phyloP scores from a whole-genome alignment of 2,329 filamentous ascomycete genomes.

The Trichoderma asperellum region DNA sequence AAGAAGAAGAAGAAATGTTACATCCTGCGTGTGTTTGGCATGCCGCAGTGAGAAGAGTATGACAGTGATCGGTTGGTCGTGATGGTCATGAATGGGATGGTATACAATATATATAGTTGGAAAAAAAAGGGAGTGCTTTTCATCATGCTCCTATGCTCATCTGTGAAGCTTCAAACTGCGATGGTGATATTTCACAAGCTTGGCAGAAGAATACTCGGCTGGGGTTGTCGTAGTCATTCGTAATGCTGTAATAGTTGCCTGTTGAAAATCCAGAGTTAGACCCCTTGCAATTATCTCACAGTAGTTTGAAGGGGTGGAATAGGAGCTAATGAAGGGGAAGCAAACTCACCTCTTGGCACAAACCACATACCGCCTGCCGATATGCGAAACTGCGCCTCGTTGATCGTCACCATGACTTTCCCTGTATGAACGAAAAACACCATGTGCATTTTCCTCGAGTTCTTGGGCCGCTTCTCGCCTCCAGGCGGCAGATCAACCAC shows the following conservation, averaged over 20 bases:
- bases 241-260: slow-evolving; percentile 95
- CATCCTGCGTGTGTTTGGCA: neutral
- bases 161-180: slow-evolving; percentile 23
- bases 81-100: neutral
- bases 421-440: slow-evolving; percentile 89
- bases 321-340: too few species aligned
- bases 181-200: slow-evolving; percentile 64
- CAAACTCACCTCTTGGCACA: slow-evolving; percentile 82
- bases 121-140: neutral
- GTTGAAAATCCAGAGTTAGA: neutral
- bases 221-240: slow-evolving; percentile 72
- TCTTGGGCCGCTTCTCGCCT: slow-evolving; percentile 85
- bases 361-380: slow-evolving; percentile 90
- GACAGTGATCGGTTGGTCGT: neutral
- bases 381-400: slow-evolving; percentile 77
- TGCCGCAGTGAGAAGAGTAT: neutral
- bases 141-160: slow-evolving; percentile 20
- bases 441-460: slow-evolving; percentile 95
- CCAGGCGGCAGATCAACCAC: slow-evolving; percentile 86
- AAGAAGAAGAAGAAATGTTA: neutral
- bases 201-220: slow-evolving; percentile 92
- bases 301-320: neutral
- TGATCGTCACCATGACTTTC: slow-evolving; percentile 77
- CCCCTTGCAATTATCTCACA: neutral
- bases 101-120: neutral